These are phyloP conservation scores for Ceratocystis colombiana DNA, from an alignment of 2,329 filamentous ascomycete genomes.

Conservation along the genomic window DNA sequence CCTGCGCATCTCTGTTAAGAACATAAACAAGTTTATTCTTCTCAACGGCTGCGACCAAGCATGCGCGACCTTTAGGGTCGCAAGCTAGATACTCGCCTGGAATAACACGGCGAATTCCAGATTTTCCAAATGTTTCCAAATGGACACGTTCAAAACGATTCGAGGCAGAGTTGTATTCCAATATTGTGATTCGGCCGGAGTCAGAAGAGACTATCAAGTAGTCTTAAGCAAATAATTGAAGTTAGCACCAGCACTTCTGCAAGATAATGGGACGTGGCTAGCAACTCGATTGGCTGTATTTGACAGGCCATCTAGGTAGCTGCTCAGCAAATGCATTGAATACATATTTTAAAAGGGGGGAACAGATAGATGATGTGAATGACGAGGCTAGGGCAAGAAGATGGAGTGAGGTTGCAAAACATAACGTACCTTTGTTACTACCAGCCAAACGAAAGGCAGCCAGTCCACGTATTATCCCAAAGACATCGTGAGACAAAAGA, in stretches of 20 bases:
- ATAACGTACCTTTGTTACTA: conserved; percentile 79
- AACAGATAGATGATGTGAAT: not conserved
- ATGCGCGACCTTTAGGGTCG: conserved; percentile 91
- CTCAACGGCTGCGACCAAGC: conserved; percentile 85
- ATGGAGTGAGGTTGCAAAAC: conserved; percentile 24
- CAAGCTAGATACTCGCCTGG: conserved; percentile 93
- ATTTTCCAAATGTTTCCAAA: conserved; percentile 96
- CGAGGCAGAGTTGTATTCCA: conserved; percentile 79
- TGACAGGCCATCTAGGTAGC: conserved; percentile 19
- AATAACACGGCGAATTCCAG: conserved; percentile 81
- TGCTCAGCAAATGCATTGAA: conserved; percentile 23
- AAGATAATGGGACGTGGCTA: not conserved
- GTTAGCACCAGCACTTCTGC: conserved; percentile 29
- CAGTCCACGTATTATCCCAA: conserved; percentile 86
- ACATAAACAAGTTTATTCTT: conserved; percentile 99
- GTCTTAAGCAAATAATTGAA: conserved; percentile 47
- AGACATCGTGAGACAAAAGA: conserved; percentile 82
- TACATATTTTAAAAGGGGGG: not conserved
- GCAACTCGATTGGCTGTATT: conserved; percentile 17
- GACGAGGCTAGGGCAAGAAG: not conserved
- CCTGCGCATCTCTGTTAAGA: conserved; percentile 87
- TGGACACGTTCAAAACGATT: conserved; percentile 85
- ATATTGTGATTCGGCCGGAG: conserved; percentile 85
- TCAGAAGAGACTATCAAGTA: conserved; percentile 93
- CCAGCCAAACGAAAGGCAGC: conserved; percentile 86